A percentile compares a stretch with the other conserved stretches of the same genome.
These are phyloP conservation scores for Geotrichum bryndzae DNA, from an alignment of 1,139 yeast species.

Conservation along the genomic window DNA sequence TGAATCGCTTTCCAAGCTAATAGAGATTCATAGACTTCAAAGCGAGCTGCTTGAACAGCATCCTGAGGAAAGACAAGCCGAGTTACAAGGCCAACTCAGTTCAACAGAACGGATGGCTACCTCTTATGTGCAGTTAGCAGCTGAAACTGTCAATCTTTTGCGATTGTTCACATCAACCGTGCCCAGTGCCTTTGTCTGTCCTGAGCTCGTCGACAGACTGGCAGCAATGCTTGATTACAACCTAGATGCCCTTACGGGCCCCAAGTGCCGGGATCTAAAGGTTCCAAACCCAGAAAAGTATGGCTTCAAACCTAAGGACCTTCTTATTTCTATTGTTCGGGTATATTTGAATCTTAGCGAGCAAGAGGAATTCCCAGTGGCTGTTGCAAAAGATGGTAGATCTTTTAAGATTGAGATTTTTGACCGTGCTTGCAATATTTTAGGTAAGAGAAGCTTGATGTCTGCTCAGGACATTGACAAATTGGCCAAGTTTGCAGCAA, in stretches of 20 bases:
- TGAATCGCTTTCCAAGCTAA: constrained; percentile 77
- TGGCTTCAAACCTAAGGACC: constrained; percentile 70
- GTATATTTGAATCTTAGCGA: constrained; percentile 67
- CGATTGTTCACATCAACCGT: constrained; percentile 78
- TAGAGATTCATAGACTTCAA: constrained; percentile 71
- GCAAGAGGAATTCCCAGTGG: constrained; percentile 60
- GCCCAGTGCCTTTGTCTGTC: constrained; percentile 77
- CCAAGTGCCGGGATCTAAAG: constrained; percentile 81
- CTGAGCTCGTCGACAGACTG: constrained; percentile 86
- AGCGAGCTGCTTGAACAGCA: constrained; percentile 39
- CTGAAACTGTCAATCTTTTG: constrained; percentile 74
- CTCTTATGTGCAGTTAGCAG: constrained; percentile 76
- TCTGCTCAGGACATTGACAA: constrained; percentile 48
- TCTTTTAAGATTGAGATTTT: constrained; percentile 68
- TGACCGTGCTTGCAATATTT: constrained; percentile 61
- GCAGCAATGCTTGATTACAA: constrained; percentile 96
- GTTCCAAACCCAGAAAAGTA: constrained; percentile 81
- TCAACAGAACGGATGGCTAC: constrained; percentile 71
- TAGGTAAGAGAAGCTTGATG: constrained; percentile 50
- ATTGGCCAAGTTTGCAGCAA: constrained; percentile 52
- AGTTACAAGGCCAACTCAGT: constrained; percentile 37
- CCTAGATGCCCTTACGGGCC: constrained; percentile 85
- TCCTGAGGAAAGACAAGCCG: constrained; percentile 2
- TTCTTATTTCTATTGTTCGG: constrained; percentile 63
- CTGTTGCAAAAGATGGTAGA: constrained; percentile 86